Evolutionary conservation across 306 rosid genomes (phyloP).

Genomic region (Pterocarpus macrocarpus): DNA sequence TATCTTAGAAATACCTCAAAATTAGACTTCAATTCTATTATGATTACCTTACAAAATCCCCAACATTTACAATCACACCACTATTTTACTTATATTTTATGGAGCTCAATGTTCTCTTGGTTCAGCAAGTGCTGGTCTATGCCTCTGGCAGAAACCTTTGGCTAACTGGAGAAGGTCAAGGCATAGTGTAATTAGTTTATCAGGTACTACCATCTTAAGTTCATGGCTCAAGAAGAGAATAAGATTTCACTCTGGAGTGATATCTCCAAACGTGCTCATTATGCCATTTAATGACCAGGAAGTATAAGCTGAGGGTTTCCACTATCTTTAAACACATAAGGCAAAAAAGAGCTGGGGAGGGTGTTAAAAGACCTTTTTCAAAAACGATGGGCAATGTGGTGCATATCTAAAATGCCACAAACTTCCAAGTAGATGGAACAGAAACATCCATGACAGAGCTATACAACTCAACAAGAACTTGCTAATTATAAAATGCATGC

Average conservation of each 20-base stretch:
- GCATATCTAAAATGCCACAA: neutral
- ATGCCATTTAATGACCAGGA: too few relatives aligned
- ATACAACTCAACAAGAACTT: neutral
- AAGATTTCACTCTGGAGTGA: neutral
- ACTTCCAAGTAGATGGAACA: neutral
- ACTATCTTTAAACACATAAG: too few relatives aligned
- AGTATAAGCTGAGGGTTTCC: too few relatives aligned
- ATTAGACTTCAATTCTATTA: neutral
- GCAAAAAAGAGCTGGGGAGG: too few relatives aligned
- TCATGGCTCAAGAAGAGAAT: slow-evolving; percentile 27
- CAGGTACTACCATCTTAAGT: neutral
- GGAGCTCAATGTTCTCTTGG: slow-evolving; percentile 20
- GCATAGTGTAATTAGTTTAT: neutral
- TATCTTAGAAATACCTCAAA: neutral
- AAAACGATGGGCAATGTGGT: neutral
- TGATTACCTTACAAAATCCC: neutral
- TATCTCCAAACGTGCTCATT: slow-evolving; percentile 4
- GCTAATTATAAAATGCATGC: neutral
- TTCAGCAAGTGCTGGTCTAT: neutral
- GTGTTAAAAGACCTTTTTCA: neutral
- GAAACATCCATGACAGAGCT: neutral
- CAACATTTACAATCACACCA: neutral
- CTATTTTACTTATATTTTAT: neutral
- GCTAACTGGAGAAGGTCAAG: slow-evolving; percentile 1
- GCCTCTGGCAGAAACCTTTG: neutral